Conservation (phyloP, 495 filamentous ascomycete genomes). For the Glarea lozoyensis region DNA sequence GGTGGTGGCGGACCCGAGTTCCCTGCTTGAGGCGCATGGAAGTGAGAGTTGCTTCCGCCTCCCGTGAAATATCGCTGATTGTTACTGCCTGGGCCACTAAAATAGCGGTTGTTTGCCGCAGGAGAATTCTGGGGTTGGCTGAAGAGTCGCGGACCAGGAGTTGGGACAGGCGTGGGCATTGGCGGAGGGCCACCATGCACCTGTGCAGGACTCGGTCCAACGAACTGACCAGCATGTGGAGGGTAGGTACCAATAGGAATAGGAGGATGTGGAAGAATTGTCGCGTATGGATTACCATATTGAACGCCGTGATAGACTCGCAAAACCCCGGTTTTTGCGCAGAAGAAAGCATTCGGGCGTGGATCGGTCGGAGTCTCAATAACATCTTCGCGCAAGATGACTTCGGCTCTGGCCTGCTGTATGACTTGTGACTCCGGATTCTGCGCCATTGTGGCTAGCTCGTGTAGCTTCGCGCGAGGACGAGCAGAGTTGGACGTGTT, state of each 20-base stretch:
- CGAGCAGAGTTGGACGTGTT: too few species aligned
- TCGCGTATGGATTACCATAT: conserved; percentile 33
- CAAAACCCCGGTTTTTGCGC: conserved; percentile 27
- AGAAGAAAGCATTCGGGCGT: conserved; percentile 41
- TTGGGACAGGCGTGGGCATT: not conserved
- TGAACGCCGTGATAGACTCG: conserved; percentile 40
- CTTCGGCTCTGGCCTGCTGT: conserved; percentile 25
- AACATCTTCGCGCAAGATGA: conserved; percentile 35
- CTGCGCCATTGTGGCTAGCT: too few species aligned
- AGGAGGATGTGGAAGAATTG: conserved; percentile 24
- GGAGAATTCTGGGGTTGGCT: not conserved
- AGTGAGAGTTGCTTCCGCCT: not conserved
- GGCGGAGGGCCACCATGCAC: conserved; percentile 1
- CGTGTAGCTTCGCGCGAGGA: too few species aligned
- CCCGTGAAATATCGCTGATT: too few species aligned
- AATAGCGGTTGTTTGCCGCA: not conserved
- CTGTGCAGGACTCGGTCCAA: not conserved
- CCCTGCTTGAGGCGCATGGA: not conserved
- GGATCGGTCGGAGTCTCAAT: conserved; percentile 31
- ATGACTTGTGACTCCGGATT: conserved; percentile 22
- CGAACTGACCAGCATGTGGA: conserved; percentile 13
- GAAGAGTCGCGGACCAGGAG: conserved; percentile 3
- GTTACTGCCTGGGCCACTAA: not conserved
- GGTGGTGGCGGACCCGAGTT: not conserved
- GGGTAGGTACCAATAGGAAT: conserved; percentile 19